Base-by-base conservation (phyloP, 495 filamentous ascomycete genomes). In the Penicillium salamii region DNA sequence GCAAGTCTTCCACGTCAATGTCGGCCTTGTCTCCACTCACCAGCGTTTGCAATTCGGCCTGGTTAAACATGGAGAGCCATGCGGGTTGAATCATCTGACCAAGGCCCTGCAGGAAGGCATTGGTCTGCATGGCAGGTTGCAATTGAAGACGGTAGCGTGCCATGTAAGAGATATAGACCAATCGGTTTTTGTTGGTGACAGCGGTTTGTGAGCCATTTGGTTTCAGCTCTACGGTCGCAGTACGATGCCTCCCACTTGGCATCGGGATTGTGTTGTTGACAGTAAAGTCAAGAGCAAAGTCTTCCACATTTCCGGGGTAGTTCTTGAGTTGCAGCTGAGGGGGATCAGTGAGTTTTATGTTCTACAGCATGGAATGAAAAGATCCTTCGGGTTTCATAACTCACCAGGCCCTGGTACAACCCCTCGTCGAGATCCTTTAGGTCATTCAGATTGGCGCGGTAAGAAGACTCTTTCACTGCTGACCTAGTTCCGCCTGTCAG, bases 21-120 rank as follows among this genome's bases (percentile, higher is more conserved):
- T 90, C 84, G 14, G 85, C 84, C 19, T 78, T 81, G 57, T 92
- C 88, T 47, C 93, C 93, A 52, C 90, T 88, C 12, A 98, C 84
- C 7, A 98, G 81, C 0, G 89, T 93, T 65, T 98, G 93, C 17
- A 98, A 76, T 58, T 98, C 93, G 7, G 80, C 76, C 57, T 97
- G 93, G 65, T 98, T 98, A 76, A 99, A 99, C 93, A 99, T 99
- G 54, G 83, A 88, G 3, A 99, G 76, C 93, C 93, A 99, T 3
- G 79, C 78, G 0, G 92, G 92, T 49, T 90, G 85, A 52, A 99
- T 95, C 57, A 99, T 95, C 46, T 85, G 76, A 12, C 87, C 80
- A 4, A 98, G 78, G 1, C 93, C 93, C 39, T 81, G 79, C 7
- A 98, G 79, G 58, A 98, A 98, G 1, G 90, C 90, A 14, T 80